Conservation (phyloP, 345 rosid species). For the Lenwebbia sp. region DNA sequence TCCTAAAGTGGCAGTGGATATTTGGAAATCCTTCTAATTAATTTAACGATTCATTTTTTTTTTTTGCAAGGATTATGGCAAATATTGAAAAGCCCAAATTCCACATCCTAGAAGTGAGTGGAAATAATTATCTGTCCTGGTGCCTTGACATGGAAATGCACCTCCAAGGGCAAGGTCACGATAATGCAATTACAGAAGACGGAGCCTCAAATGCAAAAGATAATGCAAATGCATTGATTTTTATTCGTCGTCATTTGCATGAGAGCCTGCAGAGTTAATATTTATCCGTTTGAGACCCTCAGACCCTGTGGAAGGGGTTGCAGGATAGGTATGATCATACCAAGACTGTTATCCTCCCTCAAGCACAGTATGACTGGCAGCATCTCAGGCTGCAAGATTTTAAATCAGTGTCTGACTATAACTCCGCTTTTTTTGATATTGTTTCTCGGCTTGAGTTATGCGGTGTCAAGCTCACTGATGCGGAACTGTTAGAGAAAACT, state of each 20-base stretch:
- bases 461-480: no score
- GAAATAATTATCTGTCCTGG: no score
- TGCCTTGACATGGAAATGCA: no score
- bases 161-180: no score
- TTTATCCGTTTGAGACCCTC: background rate
- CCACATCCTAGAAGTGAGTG: no score
- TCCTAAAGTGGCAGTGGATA: no score
- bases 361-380: background rate
- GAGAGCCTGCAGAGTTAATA: accelerated
- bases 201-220: no score
- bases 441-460: background rate
- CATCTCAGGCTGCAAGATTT: background rate
- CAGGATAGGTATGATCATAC: background rate
- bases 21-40: no score
- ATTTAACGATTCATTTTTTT: no score
- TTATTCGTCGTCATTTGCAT: background rate
- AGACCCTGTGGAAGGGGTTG: background rate
- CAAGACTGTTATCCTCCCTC: background rate
- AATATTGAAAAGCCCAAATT: no score
- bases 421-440: background rate
- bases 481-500: background rate
- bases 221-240: background rate
- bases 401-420: background rate
- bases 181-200: no score
- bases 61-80: no score